phyloP scores from a whole-genome alignment of 805 yeast species.

The Lipomyces sp. region DNA sequence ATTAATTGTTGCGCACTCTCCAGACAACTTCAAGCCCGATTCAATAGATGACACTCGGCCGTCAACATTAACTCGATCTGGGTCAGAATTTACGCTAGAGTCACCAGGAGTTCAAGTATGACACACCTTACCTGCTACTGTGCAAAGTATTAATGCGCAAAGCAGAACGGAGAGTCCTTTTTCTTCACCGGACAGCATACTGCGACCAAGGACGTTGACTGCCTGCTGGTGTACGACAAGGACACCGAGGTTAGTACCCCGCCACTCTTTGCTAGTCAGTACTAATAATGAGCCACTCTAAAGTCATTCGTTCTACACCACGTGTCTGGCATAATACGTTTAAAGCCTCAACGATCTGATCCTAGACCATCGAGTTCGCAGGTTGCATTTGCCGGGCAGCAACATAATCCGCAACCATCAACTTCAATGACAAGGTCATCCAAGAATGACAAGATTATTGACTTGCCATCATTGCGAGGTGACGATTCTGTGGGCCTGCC shows the following conservation, averaged over 20 bases:
- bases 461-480: slow-evolving; percentile 22
- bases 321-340: slow-evolving; percentile 24
- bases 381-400: neutral
- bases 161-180: slow-evolving; percentile 27
- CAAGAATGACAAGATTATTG: slow-evolving; percentile 19
- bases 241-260: slow-evolving; percentile 19
- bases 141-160: neutral
- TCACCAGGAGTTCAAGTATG: slow-evolving; percentile 33
- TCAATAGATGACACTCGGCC: slow-evolving; percentile 34
- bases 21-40: slow-evolving; percentile 39
- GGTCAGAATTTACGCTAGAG: slow-evolving; percentile 30
- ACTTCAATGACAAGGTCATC: neutral
- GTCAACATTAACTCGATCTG: slow-evolving; percentile 28
- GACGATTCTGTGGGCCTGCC: neutral
- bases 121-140: neutral
- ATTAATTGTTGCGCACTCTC: neutral
- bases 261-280: neutral
- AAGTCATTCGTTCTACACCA: slow-evolving; percentile 31
- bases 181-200: slow-evolving; percentile 32
- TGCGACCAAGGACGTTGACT: slow-evolving; percentile 33
- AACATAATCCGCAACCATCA: slow-evolving; percentile 3
- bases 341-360: slow-evolving; percentile 27
- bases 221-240: slow-evolving; percentile 35
- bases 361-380: slow-evolving; percentile 1
- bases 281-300: neutral